Percentiles rank a stretch among this genome's conserved stretches.
Evolutionary conservation across 805 yeast genomes (phyloP).

Genomic region (Wickerhamiella spandovensis): DNA sequence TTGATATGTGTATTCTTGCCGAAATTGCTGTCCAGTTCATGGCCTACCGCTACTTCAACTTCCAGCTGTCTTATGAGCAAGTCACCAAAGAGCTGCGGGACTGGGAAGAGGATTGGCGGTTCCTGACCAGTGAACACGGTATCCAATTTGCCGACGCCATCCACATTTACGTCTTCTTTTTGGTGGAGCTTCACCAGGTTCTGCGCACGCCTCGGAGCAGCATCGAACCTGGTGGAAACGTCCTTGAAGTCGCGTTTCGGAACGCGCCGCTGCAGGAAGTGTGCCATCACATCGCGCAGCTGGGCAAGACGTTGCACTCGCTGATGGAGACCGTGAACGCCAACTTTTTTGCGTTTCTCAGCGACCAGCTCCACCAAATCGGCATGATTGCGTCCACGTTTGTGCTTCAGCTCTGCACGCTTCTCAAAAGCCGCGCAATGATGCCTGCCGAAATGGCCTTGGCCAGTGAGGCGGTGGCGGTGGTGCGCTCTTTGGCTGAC

Average conservation of each 20-base stretch:
- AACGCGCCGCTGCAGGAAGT: constrained; percentile 16
- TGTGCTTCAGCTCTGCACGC: neutral
- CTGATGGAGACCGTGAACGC: constrained; percentile 33
- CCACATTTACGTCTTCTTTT: constrained; percentile 46
- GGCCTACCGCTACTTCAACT: constrained; percentile 45
- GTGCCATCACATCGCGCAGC: constrained; percentile 29
- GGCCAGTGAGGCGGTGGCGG: neutral
- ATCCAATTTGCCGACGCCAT: constrained; percentile 63
- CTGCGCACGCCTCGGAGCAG: neutral
- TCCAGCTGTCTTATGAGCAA: constrained; percentile 22
- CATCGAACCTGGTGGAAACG: constrained; percentile 10
- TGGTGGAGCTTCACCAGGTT: constrained; percentile 23
- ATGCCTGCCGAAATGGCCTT: neutral
- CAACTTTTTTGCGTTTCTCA: constrained; percentile 51
- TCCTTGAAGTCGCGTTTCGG: neutral
- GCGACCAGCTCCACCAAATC: constrained; percentile 51
- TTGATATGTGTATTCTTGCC: constrained; percentile 72
- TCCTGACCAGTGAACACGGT: constrained; percentile 45
- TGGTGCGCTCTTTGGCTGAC: neutral
- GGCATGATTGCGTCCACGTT: constrained; percentile 15
- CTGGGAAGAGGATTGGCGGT: constrained; percentile 63
- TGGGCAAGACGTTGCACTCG: constrained; percentile 32
- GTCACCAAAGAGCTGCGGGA: constrained; percentile 36
- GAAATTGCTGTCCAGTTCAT: constrained; percentile 51
- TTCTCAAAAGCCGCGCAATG: neutral